Conservation (phyloP, 306 rosid genomes). For the Canavalia gladiata region DNA sequence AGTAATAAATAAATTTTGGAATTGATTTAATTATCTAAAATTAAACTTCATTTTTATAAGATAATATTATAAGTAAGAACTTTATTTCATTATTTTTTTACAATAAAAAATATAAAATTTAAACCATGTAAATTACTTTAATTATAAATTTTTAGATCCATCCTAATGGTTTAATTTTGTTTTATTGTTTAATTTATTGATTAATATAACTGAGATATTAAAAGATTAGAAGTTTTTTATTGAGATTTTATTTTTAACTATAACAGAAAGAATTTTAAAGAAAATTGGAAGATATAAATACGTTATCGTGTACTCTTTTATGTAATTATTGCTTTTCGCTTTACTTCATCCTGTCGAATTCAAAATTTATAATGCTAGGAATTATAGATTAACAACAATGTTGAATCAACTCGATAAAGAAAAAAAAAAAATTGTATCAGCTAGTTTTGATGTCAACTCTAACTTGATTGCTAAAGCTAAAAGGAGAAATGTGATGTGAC, state of each 20-base stretch:
- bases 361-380: not conserved
- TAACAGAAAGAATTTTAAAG: not conserved
- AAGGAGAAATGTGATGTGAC: conserved; percentile 15
- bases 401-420: not conserved
- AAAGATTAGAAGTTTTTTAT: too few species aligned
- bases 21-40: not conserved
- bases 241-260: not conserved
- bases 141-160: too few species aligned
- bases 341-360: not conserved
- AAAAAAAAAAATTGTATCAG: not conserved
- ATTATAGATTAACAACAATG: not conserved
- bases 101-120: too few species aligned
- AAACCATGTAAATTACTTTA: too few species aligned
- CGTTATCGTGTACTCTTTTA: not conserved
- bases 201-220: not conserved
- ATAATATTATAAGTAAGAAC: too few species aligned
- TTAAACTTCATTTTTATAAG: not conserved
- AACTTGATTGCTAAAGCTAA: not conserved
- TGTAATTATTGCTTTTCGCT: not conserved
- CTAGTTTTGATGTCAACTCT: conserved; percentile 28
- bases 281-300: not conserved
- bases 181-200: too few species aligned
- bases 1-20: not conserved
- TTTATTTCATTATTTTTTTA: too few species aligned
- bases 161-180: not conserved